Conservation (phyloP, 2,329 filamentous ascomycete genomes). For the Macrophomina tecta region DNA sequence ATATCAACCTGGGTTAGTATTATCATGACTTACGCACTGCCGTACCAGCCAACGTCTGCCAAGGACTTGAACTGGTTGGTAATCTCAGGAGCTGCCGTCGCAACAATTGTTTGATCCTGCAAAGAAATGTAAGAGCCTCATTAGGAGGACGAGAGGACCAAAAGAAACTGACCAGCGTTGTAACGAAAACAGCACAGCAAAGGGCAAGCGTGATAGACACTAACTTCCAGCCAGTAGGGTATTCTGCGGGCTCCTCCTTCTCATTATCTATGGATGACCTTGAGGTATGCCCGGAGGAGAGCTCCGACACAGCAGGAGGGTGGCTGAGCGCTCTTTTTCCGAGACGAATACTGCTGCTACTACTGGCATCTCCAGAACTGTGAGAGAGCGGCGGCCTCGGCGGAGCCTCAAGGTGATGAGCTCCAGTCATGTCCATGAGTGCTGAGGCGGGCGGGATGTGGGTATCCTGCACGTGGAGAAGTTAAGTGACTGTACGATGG, state of each 20-base stretch:
- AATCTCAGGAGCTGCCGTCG: conserved; percentile 39
- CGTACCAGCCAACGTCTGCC: conserved; percentile 37
- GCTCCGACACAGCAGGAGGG: conserved; percentile 12
- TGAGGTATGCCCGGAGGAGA: background rate
- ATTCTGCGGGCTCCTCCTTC: conserved; percentile 22
- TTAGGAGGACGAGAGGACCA: conserved; percentile 9
- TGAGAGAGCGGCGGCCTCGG: conserved; percentile 9
- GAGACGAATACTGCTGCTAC: conserved; percentile 12
- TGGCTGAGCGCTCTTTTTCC: conserved; percentile 15
- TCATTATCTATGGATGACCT: background rate
- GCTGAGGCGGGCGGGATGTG: background rate
- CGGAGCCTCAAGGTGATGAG: background rate
- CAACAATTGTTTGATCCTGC: conserved; percentile 35
- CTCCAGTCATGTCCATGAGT: conserved; percentile 6
- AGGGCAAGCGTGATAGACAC: conserved; percentile 37
- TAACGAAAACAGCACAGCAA: conserved; percentile 40
- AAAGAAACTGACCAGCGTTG: conserved; percentile 36
- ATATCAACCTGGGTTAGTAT: background rate
- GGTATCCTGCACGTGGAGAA: too few relatives aligned
- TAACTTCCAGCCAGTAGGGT: conserved; percentile 35
- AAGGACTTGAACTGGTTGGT: conserved; percentile 37
- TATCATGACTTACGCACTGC: conserved; percentile 44
- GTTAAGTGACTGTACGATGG: background rate
- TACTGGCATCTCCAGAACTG: conserved; percentile 9
- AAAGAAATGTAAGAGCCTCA: background rate